Conservation (phyloP, 2,329 filamentous ascomycete species). For the Trichoderma guizhouense region DNA sequence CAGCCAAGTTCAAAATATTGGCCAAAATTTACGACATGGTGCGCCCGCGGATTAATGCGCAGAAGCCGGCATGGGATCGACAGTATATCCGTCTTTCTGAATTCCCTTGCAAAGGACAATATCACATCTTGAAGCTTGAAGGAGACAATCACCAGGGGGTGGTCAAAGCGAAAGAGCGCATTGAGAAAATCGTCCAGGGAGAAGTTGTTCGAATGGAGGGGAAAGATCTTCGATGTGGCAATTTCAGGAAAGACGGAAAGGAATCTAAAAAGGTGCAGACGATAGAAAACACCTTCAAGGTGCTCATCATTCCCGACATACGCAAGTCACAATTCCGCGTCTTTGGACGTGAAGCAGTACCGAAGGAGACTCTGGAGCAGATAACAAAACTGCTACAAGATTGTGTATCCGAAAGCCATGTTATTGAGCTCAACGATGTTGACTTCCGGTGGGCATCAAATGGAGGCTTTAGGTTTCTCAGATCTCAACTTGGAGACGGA, state of each 20-base stretch:
- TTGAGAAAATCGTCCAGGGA: not conserved
- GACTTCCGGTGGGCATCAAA: conserved; percentile 30
- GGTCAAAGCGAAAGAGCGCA: not conserved
- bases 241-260: not conserved
- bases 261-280: not conserved
- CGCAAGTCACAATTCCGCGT: conserved; percentile 6
- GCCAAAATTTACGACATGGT: conserved; percentile 33
- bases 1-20: conserved; percentile 38
- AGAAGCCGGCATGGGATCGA: not conserved
- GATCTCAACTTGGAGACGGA: conserved; percentile 25
- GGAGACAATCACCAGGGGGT: not conserved
- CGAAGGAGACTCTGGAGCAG: not conserved
- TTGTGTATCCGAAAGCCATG: conserved; percentile 3
- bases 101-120: not conserved
- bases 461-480: conserved; percentile 32
- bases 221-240: not conserved
- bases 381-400: not conserved
- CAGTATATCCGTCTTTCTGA: not conserved
- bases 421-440: conserved; percentile 27
- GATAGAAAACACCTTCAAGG: not conserved
- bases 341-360: not conserved
- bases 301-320: conserved; percentile 6
- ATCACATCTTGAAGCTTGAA: conserved; percentile 2
- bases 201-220: conserved; percentile 3
- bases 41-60: conserved; percentile 27